Evolutionary conservation across 306 rosid species (phyloP).

Genomic region (Corylus avellana): DNA sequence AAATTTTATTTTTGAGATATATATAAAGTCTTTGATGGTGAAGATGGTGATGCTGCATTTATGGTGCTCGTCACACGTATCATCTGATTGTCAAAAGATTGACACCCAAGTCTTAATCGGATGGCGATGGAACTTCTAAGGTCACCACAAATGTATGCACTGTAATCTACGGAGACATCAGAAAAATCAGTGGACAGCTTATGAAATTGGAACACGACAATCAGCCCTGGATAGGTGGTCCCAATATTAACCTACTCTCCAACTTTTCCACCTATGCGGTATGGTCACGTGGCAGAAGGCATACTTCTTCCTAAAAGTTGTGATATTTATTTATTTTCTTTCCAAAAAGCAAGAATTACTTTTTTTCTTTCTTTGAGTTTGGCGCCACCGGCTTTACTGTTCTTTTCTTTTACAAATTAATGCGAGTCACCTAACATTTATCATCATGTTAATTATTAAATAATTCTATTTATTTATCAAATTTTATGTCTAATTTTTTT

Average conservation of each 20-base stretch:
- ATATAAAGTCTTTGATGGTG: no score
- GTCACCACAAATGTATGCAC: background rate
- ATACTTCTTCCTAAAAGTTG: background rate
- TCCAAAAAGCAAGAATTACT: background rate
- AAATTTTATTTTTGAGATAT: no score
- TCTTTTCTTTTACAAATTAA: no score
- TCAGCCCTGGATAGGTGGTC: background rate
- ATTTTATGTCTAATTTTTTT: no score
- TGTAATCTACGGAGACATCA: background rate
- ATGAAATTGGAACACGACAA: background rate
- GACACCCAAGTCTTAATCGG: conserved; percentile 15
- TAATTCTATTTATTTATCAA: no score
- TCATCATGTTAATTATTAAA: no score
- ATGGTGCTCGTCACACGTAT: background rate
- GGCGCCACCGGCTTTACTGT: no score
- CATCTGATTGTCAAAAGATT: conserved; percentile 3
- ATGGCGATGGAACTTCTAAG: conserved; percentile 4
- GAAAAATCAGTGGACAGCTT: background rate
- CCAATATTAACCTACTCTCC: background rate
- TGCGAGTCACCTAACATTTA: no score
- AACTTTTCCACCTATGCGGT: background rate
- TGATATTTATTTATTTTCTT: background rate
- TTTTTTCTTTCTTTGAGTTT: background rate
- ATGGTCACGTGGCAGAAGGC: conserved; percentile 5
- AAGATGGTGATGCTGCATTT: background rate